Percentiles rank a stretch among this genome's conserved stretches.
Conservation (phyloP, 208 protist genomes). For the Trypanosomatidae sp. region DNA sequence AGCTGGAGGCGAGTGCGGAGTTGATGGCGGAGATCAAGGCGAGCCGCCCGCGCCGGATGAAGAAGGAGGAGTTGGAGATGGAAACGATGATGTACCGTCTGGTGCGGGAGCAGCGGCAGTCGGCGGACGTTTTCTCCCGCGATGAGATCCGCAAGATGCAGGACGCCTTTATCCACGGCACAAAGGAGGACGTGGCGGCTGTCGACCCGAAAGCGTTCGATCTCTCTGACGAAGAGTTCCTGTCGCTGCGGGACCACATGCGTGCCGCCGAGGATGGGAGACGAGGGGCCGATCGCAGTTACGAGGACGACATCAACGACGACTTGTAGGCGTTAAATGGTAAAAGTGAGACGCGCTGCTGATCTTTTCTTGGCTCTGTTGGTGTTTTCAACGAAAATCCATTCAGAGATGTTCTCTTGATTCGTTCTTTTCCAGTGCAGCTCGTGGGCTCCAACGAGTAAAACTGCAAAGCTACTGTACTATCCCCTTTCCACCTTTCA, state of each 20-base stretch:
- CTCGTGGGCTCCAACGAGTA: too few species aligned
- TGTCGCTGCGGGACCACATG: slow-evolving; percentile 31
- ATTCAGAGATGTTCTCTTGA: too few species aligned
- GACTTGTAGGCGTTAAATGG: too few species aligned
- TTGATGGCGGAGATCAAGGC: slow-evolving; percentile 14
- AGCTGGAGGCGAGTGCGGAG: slow-evolving; percentile 9
- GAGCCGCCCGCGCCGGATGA: slow-evolving; percentile 31
- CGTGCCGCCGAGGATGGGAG: too few species aligned
- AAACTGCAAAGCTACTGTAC: too few species aligned
- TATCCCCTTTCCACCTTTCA: too few species aligned
- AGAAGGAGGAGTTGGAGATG: slow-evolving; percentile 58
- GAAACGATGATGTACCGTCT: slow-evolving; percentile 77
- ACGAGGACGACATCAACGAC: too few species aligned
- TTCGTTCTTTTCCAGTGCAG: too few species aligned
- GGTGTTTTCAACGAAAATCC: too few species aligned
- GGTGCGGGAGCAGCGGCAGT: slow-evolving; percentile 39
- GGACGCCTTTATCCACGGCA: slow-evolving; percentile 43
- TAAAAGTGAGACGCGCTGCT: too few species aligned
- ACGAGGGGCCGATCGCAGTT: too few species aligned
- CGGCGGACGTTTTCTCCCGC: slow-evolving; percentile 58
- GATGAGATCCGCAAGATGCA: slow-evolving; percentile 67
- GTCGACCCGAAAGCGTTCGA: slow-evolving; percentile 58
- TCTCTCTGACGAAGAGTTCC: slow-evolving; percentile 65
- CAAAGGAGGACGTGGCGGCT: slow-evolving; percentile 38
- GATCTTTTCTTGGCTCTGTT: too few species aligned